These are phyloP conservation scores for Paralagenidium karlingii DNA, from an alignment of 352 stramenopile species.

Conservation along the genomic window DNA sequence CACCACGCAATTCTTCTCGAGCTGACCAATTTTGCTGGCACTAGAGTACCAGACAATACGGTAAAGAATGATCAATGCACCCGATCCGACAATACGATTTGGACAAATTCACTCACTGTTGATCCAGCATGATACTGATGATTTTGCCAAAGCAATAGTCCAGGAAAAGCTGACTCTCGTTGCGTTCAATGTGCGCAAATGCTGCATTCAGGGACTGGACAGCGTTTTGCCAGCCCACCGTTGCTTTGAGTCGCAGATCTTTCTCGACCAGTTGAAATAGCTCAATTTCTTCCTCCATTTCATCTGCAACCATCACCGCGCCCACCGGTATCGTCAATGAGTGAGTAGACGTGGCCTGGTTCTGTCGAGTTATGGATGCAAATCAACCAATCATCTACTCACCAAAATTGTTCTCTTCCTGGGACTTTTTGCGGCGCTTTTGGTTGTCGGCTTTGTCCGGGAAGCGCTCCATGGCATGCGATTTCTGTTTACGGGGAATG, in stretches of 20 bases:
- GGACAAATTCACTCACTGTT: constrained; percentile 45
- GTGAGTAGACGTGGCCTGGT: too few relatives aligned
- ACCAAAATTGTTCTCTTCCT: constrained; percentile 15
- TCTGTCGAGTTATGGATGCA: constrained; percentile 4
- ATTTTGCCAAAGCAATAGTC: constrained; percentile 69
- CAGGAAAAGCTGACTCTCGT: constrained; percentile 67
- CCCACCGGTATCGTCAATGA: constrained; percentile 55
- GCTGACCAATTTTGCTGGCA: constrained; percentile 75
- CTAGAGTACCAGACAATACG: constrained; percentile 16
- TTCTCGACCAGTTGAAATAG: constrained; percentile 77
- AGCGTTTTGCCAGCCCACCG: constrained; percentile 82
- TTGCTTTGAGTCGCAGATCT: constrained; percentile 80
- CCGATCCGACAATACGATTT: neutral
- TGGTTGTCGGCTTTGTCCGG: constrained; percentile 32
- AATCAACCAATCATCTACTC: constrained; percentile 4
- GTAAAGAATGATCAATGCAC: neutral
- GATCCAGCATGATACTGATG: constrained; percentile 84
- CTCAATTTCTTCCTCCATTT: constrained; percentile 57
- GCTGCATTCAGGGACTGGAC: constrained; percentile 75
- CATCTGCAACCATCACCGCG: constrained; percentile 4
- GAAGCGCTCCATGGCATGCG: constrained; percentile 15
- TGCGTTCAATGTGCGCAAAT: constrained; percentile 44
- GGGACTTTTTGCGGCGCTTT: constrained; percentile 56
- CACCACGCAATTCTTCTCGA: constrained; percentile 80
- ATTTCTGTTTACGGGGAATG: too few relatives aligned